Base-by-base conservation (phyloP, 345 rosid species). In the Luvunga scandens region DNA sequence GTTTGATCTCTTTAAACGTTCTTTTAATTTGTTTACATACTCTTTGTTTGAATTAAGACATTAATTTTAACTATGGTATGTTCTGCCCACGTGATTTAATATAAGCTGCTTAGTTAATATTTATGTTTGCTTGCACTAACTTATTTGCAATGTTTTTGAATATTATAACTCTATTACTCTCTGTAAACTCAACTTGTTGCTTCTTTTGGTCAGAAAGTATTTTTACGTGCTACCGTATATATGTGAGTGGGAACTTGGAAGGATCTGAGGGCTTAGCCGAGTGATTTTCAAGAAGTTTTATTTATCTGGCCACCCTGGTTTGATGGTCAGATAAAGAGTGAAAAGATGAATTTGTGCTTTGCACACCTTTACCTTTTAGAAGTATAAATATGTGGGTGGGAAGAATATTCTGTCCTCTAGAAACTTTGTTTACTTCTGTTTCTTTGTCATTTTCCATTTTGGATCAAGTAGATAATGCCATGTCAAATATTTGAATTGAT, bases 1-100 rank as follows among this genome's bases (percentile, higher is more conserved):
- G 99, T 92, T 69, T 28, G 75, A 50, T 60, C 69, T 71, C 39
- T 33, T 56, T 72, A 22, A 55, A 27, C 38, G 28, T 66, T 30
- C 60, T 53, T 66, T 56, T 50, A 34, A 36, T 25, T 78, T 6
- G 30, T 72, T 34, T 34, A n/a, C 36, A 24, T 2, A 14, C 22
- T 45, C 18, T 72, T 57, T 71, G 7, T 24, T 72, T 57, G 30
- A 50, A 24, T 13, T 5, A 45, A 45, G 24, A 30, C 24, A 71
- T 28, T 50, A 33, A 25, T 69, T 22, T 69, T 69, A 28, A 3
- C 57, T 12, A 27, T 69, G 48, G 25, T 25, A 5, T 42, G 28
- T 45, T 25, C 31, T 25, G 1, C 62, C 38, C 27, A 9, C 2
- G 1, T 50, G 21, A 21, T 31, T 66, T 36, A 22, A 4, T 34